These are phyloP conservation scores for Fusarium miscanthi DNA, from an alignment of 2,329 filamentous ascomycete genomes.

Conservation along the genomic window DNA sequence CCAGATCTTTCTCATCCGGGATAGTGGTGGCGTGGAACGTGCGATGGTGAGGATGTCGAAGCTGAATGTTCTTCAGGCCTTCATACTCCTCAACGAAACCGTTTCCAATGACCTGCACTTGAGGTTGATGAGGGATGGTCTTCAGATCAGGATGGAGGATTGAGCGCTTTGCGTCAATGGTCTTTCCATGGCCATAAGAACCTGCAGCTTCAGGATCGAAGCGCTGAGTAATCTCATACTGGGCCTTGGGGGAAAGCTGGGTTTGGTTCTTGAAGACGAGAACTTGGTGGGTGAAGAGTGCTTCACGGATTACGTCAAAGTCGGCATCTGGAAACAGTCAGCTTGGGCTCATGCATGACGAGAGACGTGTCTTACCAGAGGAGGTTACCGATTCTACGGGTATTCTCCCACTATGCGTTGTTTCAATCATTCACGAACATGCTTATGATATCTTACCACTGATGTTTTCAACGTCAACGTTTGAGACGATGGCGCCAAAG, in stretches of 20 bases:
- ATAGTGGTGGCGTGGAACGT: conserved; percentile 78
- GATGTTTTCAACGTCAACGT: conserved; percentile 70
- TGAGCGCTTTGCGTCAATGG: conserved; percentile 70
- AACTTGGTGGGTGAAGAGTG: conserved; percentile 76
- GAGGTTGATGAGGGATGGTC: conserved; percentile 82
- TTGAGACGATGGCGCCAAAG: conserved; percentile 70
- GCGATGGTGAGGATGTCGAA: conserved; percentile 80
- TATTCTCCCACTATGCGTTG: conserved; percentile 57
- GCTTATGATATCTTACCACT: conserved; percentile 60
- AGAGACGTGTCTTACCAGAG: conserved; percentile 56
- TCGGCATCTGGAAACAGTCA: conserved; percentile 63
- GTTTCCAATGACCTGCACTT: conserved; percentile 81
- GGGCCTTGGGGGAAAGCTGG: conserved; percentile 73
- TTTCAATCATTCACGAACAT: conserved; percentile 7
- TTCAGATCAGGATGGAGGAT: conserved; percentile 84
- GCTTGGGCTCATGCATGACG: background rate
- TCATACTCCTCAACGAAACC: conserved; percentile 77
- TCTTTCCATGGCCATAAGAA: conserved; percentile 81
- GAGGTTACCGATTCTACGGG: conserved; percentile 72
- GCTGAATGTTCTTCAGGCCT: conserved; percentile 73
- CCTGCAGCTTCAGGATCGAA: conserved; percentile 75
- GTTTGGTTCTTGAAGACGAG: conserved; percentile 77
- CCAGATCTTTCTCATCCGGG: conserved; percentile 62
- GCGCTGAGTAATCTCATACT: conserved; percentile 77
- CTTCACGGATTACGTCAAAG: conserved; percentile 71